Conservation (phyloP, 1,139 yeast species). For the Kodamaea sp. region DNA sequence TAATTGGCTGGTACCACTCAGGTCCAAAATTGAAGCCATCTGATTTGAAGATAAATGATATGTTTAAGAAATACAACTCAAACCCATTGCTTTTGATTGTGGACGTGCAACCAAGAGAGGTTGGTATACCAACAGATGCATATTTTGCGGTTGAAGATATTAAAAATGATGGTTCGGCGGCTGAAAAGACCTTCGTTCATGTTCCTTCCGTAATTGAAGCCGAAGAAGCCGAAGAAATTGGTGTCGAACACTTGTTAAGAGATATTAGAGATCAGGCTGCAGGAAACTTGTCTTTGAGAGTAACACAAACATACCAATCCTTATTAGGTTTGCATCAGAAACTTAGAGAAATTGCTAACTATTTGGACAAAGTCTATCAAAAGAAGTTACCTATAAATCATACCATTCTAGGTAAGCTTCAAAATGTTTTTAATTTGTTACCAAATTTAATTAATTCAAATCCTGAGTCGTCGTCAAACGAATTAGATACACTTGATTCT, state of each 20-base stretch:
- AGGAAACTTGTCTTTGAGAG: conserved; percentile 80
- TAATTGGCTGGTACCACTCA: conserved; percentile 98
- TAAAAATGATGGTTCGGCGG: conserved; percentile 92
- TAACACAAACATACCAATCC: conserved; percentile 86
- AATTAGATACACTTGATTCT: conserved; percentile 11
- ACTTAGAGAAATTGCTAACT: conserved; percentile 71
- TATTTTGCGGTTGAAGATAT: conserved; percentile 93
- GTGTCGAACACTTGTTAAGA: conserved; percentile 92
- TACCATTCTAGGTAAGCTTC: conserved; percentile 84
- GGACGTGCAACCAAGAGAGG: conserved; percentile 79
- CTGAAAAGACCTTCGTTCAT: conserved; percentile 90
- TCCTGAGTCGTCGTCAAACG: conserved; percentile 5
- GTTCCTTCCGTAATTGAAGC: conserved; percentile 92
- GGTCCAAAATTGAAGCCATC: conserved; percentile 90
- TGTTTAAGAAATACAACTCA: conserved; percentile 75
- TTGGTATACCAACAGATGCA: conserved; percentile 94
- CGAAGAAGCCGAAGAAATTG: conserved; percentile 98
- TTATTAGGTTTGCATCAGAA: conserved; percentile 82
- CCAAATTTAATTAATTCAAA: conserved; percentile 64
- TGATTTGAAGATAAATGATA: conserved; percentile 87
- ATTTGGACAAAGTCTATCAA: conserved; percentile 70
- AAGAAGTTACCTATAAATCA: conserved; percentile 84
- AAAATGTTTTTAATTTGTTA: conserved; percentile 87
- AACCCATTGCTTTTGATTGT: conserved; percentile 87
- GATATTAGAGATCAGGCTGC: conserved; percentile 97